Evolutionary conservation across 768 basidiomycete genomes (phyloP), one percentile per base, ranked within the genome.

Genomic region (Russula earlei): DNA sequence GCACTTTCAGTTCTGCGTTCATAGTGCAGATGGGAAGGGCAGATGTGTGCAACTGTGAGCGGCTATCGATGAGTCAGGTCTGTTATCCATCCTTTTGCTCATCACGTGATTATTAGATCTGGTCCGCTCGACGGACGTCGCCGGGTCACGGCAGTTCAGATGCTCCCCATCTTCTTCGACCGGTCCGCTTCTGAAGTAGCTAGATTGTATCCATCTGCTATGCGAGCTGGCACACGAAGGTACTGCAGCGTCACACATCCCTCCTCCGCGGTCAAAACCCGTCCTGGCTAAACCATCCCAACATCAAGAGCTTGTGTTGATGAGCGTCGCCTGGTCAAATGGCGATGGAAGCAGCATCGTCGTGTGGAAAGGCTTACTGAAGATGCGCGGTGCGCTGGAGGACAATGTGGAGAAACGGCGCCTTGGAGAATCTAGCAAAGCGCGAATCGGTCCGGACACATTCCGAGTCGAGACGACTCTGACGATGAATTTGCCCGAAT

Each of bases 221-320:
- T 66, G 92, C 96, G 58, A 87, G 87, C 66, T 98, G 96, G 96
- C 91, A 92, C 68, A 82, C 87, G 29, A 80, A 81, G 75, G 87
- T 86, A 68, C 27, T n/a, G 42, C 31, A 17, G 9, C 11, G 17
- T 15, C 38, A 67, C 56, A 33, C 33, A 14, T 20, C 25, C 9
- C 11, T 59, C 19, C 43, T 29, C 22, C 19, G 5, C n/a, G 50
- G 24, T 31, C 24, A n/a, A n/a, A n/a, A n/a, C n/a, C 15, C 43
- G 25, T 25, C 27, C 29, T 37, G n/a, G 17, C 33, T 60, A 59
- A 59, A 22, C 17, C 7, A 20, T 40, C 12, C 36, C 41, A 12
- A 40, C 15, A 22, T 15, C 66, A 87, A 81, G 85, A 94, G 75
- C 92, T 95, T 37, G 83, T 87, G 20, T 67, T 99, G 44, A 87